phyloP scores from a whole-genome alignment of 208 protist genomes.

The Crithidia fasciculata region DNA sequence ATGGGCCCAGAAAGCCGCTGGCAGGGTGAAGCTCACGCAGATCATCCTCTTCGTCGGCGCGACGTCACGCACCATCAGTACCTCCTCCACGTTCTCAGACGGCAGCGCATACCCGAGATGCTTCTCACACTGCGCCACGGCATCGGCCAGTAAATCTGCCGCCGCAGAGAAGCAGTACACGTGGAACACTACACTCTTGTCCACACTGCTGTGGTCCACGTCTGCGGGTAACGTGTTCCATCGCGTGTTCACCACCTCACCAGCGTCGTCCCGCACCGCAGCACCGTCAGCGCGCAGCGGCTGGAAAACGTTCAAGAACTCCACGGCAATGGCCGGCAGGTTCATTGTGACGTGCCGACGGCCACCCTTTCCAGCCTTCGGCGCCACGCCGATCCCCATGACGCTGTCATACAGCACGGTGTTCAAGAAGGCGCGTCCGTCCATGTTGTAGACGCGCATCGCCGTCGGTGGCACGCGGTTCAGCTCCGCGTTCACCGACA shows the following conservation, averaged over 20 bases:
- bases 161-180: conserved; percentile 90
- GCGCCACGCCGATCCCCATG: conserved; percentile 1
- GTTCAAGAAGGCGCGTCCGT: conserved; percentile 95
- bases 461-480: conserved; percentile 83
- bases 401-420: conserved; percentile 60
- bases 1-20: conserved; percentile 61
- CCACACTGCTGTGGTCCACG: conserved; percentile 11
- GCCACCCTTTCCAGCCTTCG: background rate
- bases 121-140: conserved; percentile 77
- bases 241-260: conserved; percentile 9
- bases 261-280: background rate
- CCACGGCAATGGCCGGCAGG: conserved; percentile 94
- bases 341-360: conserved; percentile 97
- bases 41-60: conserved; percentile 96
- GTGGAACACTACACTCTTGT: conserved; percentile 68
- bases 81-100: conserved; percentile 54
- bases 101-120: conserved; percentile 52
- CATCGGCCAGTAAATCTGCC: conserved; percentile 61
- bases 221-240: conserved; percentile 33
- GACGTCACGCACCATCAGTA: conserved; percentile 94
- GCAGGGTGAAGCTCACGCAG: conserved; percentile 93
- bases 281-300: conserved; percentile 8
- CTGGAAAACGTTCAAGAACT: conserved; percentile 95
- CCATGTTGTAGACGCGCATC: conserved; percentile 91
- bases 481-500: conserved; percentile 87